Conservation (phyloP, 306 rosid genomes). For the Ziziphus jujuba region DNA sequence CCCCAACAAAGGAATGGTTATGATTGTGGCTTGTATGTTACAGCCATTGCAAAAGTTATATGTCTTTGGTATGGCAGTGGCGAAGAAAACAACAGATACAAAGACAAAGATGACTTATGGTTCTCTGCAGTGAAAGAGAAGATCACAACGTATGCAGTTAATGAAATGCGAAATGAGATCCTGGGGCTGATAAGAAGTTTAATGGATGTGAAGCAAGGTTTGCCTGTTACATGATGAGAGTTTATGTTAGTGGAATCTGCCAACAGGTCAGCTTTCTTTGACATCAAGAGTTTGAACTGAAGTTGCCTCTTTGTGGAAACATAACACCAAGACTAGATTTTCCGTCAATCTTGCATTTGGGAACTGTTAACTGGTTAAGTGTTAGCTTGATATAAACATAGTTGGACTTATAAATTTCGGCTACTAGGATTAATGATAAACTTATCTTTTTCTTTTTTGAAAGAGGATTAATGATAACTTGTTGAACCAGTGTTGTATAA, state of each 20-base stretch:
- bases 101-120: slow-evolving; percentile 46
- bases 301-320: too few relatives aligned
- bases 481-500: too few relatives aligned
- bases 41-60: slow-evolving; percentile 62
- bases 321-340: too few relatives aligned
- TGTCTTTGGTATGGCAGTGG: slow-evolving; percentile 52
- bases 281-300: not conserved
- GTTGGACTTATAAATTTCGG: too few relatives aligned
- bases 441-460: too few relatives aligned
- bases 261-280: slow-evolving; percentile 9
- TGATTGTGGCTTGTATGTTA: slow-evolving; percentile 86
- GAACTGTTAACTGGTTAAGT: too few relatives aligned
- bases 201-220: slow-evolving; percentile 46
- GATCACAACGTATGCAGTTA: slow-evolving; percentile 54
- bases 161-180: slow-evolving; percentile 60
- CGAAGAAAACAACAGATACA: not conserved
- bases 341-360: too few relatives aligned
- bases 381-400: too few relatives aligned
- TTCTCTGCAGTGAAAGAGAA: slow-evolving; percentile 55
- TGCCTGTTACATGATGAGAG: not conserved
- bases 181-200: slow-evolving; percentile 55
- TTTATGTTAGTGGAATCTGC: not conserved
- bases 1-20: slow-evolving; percentile 71
- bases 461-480: too few relatives aligned
- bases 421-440: too few relatives aligned